These are phyloP conservation scores for Pseudoturritis turrita DNA, from an alignment of 345 rosid species.

Conservation along the genomic window DNA sequence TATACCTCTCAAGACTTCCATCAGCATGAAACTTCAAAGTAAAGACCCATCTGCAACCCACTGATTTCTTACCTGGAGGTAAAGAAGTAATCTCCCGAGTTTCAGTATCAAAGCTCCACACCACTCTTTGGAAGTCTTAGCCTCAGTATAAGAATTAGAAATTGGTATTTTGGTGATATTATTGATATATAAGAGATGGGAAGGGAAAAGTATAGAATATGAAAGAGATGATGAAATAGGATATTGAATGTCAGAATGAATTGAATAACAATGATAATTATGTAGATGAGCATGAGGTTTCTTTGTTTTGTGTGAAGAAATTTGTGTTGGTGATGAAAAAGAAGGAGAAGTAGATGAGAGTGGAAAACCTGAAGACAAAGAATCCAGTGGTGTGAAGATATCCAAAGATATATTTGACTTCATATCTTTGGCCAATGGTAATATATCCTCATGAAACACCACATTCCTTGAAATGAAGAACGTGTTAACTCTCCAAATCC, in stretches of 20 bases:
- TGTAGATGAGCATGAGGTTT: neutral
- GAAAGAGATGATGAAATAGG: no score
- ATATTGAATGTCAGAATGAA: no score
- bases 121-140: neutral
- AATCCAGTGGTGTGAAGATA: no score
- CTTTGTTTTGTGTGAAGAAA: no score
- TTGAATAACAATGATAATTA: neutral
- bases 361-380: no score
- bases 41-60: neutral
- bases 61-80: neutral
- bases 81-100: neutral
- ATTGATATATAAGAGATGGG: no score
- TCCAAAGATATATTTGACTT: no score
- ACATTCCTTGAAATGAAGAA: neutral
- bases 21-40: neutral
- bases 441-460: neutral
- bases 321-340: no score
- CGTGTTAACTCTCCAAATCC: neutral
- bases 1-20: neutral
- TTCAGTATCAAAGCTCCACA: neutral
- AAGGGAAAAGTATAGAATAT: no score
- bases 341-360: no score
- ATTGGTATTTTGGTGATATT: no score
- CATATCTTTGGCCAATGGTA: neutral
- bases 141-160: neutral